A percentile compares a stretch with the other conserved stretches of the same genome.
Evolutionary conservation across 1,284 basidiomycete species (phyloP).

Genomic region (Inonotus obliquus): DNA sequence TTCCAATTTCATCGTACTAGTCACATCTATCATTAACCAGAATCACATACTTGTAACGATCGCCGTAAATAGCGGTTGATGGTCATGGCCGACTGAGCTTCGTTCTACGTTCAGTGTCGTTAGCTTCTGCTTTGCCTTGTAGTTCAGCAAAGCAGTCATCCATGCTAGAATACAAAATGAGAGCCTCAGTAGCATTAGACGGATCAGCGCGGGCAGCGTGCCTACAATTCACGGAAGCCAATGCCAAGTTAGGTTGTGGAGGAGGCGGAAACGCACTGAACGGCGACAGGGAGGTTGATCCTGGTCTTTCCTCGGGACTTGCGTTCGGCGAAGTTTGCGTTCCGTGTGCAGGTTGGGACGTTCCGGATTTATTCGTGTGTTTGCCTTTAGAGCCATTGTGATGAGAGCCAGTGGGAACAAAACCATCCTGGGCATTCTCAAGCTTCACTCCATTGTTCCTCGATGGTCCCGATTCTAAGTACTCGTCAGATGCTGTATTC

Average conservation of each 20-base stretch:
- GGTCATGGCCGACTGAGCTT: background rate
- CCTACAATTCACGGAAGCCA: background rate
- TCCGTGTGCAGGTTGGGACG: background rate
- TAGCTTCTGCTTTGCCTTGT: background rate
- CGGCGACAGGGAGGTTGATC: background rate
- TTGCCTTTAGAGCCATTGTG: background rate
- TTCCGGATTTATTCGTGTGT: background rate
- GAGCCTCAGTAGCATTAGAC: background rate
- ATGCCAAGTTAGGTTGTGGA: background rate
- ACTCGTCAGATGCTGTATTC: background rate
- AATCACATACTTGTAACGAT: conserved; percentile 3
- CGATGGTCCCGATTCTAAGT: background rate
- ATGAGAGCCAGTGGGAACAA: background rate
- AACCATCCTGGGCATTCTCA: background rate
- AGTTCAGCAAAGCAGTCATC: conserved; percentile 7
- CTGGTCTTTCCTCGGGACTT: background rate
- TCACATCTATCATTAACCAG: background rate
- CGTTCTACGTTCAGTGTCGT: background rate
- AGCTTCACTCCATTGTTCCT: background rate
- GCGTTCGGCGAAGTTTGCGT: background rate
- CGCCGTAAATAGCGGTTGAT: background rate
- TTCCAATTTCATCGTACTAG: background rate
- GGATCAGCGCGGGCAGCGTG: background rate
- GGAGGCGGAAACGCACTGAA: background rate
- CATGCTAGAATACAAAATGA: background rate